Evolutionary conservation across 208 protist species (phyloP).

Genomic region (Herpetomonas tarakana): DNA sequence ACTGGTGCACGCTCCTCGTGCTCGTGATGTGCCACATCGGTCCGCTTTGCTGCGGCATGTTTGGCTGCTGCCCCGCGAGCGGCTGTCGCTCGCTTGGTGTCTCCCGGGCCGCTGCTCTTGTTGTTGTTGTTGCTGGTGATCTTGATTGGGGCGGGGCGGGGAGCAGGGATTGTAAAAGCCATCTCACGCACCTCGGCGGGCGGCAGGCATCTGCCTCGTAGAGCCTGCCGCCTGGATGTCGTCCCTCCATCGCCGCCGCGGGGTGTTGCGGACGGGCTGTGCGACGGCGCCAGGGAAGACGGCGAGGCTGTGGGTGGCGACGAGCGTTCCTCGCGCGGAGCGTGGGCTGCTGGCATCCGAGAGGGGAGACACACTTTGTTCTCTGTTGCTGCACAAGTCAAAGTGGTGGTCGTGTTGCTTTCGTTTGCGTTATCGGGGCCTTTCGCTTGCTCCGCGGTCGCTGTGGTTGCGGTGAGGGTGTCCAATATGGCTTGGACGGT

Average conservation of each 20-base stretch:
- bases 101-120: too few relatives aligned
- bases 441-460: too few relatives aligned
- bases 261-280: neutral
- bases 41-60: conserved; percentile 22
- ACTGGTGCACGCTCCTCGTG: conserved; percentile 2
- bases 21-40: conserved; percentile 32
- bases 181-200: conserved; percentile 76
- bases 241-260: neutral
- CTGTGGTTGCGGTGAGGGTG: neutral
- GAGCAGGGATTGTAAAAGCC: conserved; percentile 59
- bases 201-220: conserved; percentile 40
- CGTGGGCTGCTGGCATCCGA: conserved; percentile 3
- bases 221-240: too few relatives aligned
- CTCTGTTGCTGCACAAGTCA: too few relatives aligned
- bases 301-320: too few relatives aligned
- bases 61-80: neutral
- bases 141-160: conserved; percentile 39
- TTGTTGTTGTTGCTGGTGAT: neutral
- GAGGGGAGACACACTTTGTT: too few relatives aligned
- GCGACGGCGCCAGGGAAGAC: neutral
- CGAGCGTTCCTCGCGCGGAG: neutral
- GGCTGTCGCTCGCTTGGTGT: conserved; percentile 6
- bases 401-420: too few relatives aligned
- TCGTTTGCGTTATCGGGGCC: neutral
- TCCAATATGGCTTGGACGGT: conserved; percentile 11